phyloP scores from a whole-genome alignment of 164 flowering plant genomes.

The Kingdonia uniflora region DNA sequence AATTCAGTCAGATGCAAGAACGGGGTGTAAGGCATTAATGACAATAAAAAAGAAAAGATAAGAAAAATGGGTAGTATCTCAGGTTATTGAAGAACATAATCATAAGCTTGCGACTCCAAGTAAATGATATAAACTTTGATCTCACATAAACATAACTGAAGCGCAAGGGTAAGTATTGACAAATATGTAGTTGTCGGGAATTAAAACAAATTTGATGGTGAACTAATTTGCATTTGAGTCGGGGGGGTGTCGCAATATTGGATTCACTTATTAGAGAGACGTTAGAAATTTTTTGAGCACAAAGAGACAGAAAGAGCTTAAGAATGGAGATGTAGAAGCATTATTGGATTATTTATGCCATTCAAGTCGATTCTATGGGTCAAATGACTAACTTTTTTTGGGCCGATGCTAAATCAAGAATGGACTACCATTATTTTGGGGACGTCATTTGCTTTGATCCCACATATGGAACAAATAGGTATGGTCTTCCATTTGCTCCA shows the following conservation, averaged over 20 bases:
- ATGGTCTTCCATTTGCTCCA: constrained; percentile 2
- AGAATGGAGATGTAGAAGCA: background rate
- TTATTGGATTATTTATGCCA: background rate
- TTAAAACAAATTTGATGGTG: background rate
- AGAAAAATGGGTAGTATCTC: background rate
- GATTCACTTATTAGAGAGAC: background rate
- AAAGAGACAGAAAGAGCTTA: background rate
- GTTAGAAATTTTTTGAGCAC: background rate
- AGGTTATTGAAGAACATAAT: background rate
- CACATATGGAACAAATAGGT: constrained; percentile 3
- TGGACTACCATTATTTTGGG: background rate
- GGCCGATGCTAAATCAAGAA: constrained; percentile 4
- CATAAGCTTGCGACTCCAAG: background rate
- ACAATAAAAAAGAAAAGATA: background rate
- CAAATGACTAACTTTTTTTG: constrained; percentile 2
- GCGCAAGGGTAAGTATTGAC: background rate
- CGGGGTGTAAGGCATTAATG: background rate
- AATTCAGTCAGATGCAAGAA: background rate
- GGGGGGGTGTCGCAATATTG: background rate
- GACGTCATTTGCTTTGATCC: constrained; percentile 6
- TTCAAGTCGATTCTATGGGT: constrained; percentile 2
- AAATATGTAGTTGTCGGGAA: constrained; percentile 1
- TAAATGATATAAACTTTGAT: background rate
- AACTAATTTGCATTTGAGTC: background rate
- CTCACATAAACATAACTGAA: background rate